Percentiles rank a stretch among this genome's conserved stretches.
Conservation (phyloP, 108 stramenopile genomes). For the Stephanodiscus triporus region DNA sequence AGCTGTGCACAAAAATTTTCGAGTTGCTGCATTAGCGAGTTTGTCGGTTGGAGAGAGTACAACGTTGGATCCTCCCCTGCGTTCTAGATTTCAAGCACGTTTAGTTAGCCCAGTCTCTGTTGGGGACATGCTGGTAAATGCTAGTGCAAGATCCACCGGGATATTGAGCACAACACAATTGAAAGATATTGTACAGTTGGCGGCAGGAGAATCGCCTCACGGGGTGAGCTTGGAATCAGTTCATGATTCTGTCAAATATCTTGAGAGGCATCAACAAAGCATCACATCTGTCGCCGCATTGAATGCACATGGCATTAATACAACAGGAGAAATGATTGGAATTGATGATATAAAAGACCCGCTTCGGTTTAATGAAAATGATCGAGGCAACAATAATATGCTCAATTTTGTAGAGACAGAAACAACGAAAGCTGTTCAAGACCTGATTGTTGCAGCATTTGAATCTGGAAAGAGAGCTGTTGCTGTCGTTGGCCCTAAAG, state of each 20-base stretch:
- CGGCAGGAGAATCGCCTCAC: slow-evolving; percentile 17
- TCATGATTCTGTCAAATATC: slow-evolving; percentile 43
- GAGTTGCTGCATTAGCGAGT: slow-evolving; percentile 73
- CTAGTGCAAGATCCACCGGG: slow-evolving; percentile 36
- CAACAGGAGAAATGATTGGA: slow-evolving; percentile 38
- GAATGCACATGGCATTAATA: slow-evolving; percentile 46
- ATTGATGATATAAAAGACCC: slow-evolving; percentile 28
- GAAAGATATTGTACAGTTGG: slow-evolving; percentile 35
- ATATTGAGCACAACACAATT: slow-evolving; percentile 19
- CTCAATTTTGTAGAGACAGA: slow-evolving; percentile 46
- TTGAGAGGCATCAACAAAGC: slow-evolving; percentile 27
- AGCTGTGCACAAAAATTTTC: slow-evolving; percentile 74
- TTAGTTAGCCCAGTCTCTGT: slow-evolving; percentile 33
- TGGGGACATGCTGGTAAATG: slow-evolving; percentile 45
- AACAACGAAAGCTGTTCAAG: slow-evolving; percentile 40
- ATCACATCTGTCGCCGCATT: slow-evolving; percentile 37
- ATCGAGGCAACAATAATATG: background rate
- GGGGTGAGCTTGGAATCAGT: slow-evolving; percentile 42
- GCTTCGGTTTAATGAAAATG: slow-evolving; percentile 4
- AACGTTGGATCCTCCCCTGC: slow-evolving; percentile 80
- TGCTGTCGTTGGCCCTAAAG: slow-evolving; percentile 70
- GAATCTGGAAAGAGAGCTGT: slow-evolving; percentile 56
- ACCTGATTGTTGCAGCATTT: slow-evolving; percentile 60
- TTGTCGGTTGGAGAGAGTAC: slow-evolving; percentile 57
- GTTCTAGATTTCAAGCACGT: slow-evolving; percentile 75